phyloP scores from a whole-genome alignment of 306 rosid genomes.

The Argentina anserina region DNA sequence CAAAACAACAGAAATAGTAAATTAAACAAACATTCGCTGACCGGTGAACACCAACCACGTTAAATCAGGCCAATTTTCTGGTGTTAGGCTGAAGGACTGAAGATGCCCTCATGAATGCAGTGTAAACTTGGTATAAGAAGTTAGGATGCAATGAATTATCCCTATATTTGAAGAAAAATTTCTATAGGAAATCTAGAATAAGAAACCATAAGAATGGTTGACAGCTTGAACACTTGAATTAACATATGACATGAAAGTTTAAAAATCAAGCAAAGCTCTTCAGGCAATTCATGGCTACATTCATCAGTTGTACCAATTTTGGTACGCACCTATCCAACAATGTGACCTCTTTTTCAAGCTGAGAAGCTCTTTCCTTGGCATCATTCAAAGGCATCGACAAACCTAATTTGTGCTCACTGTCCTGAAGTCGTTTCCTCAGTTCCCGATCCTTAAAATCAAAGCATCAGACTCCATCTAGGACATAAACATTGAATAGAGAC shows the following conservation, averaged over 20 bases:
- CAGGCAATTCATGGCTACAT: background rate
- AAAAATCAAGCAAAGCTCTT: background rate
- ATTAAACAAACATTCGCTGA: background rate
- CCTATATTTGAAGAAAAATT: background rate
- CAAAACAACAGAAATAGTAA: background rate
- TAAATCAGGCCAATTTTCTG: background rate
- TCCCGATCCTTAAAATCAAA: conserved; percentile 58
- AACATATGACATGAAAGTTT: background rate
- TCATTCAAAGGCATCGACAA: conserved; percentile 79
- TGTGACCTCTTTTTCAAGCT: conserved; percentile 78
- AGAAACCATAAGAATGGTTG: background rate
- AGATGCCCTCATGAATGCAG: background rate
- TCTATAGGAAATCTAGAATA: background rate
- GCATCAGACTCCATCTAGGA: conserved; percentile 6
- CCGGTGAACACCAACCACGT: background rate
- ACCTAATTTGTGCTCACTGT: conserved; percentile 82
- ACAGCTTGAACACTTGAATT: background rate
- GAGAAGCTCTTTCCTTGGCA: conserved; percentile 77
- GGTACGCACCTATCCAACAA: conserved; percentile 66
- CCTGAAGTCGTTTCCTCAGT: conserved; percentile 70
- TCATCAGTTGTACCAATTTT: conserved; percentile 2
- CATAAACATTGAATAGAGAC: conserved; percentile 14
- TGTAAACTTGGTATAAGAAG: background rate
- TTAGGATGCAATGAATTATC: background rate
- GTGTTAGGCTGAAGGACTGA: background rate